Conservation (phyloP, 345 rosid genomes). For the Microthlaspi erraticum region DNA sequence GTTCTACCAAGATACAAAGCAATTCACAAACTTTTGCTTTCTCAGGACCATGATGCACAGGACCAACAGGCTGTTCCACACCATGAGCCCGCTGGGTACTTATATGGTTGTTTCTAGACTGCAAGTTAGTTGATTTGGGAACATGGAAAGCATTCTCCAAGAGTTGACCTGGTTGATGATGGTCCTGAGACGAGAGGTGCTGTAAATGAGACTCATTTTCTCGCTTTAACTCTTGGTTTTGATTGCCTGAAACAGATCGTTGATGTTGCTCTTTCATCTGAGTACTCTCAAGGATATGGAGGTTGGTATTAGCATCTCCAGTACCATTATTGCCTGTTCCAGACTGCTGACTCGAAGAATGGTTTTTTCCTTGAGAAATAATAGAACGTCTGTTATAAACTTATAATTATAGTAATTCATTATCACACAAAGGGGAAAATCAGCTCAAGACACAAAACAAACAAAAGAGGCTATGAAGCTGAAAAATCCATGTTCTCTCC, state of each 20-base stretch:
- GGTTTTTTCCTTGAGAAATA: slow-evolving; percentile 53
- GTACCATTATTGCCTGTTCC: slow-evolving; percentile 48
- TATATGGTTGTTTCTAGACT: slow-evolving; percentile 52
- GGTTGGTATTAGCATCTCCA: slow-evolving; percentile 50
- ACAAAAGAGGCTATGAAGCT: neutral
- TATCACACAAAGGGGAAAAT: neutral
- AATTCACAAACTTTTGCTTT: slow-evolving; percentile 56
- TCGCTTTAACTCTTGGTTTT: slow-evolving; percentile 45
- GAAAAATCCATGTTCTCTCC: neutral
- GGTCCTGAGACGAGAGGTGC: slow-evolving; percentile 53
- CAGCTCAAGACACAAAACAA: neutral
- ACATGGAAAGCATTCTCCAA: slow-evolving; percentile 52
- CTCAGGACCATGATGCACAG: slow-evolving; percentile 47
- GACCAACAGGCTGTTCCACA: slow-evolving; percentile 49
- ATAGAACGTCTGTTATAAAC: neutral
- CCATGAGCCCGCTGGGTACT: slow-evolving; percentile 55
- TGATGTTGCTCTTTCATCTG: slow-evolving; percentile 54
- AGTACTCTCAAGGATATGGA: slow-evolving; percentile 43
- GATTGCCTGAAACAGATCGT: slow-evolving; percentile 48
- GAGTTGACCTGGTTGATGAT: slow-evolving; percentile 45
- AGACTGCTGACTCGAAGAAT: slow-evolving; percentile 46
- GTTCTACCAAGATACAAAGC: slow-evolving; percentile 60
- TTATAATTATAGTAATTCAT: slow-evolving; percentile 8
- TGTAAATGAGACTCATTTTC: neutral
- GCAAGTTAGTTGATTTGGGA: slow-evolving; percentile 52